phyloP scores from a whole-genome alignment of 164 flowering plant species.

The Annona squamosa region DNA sequence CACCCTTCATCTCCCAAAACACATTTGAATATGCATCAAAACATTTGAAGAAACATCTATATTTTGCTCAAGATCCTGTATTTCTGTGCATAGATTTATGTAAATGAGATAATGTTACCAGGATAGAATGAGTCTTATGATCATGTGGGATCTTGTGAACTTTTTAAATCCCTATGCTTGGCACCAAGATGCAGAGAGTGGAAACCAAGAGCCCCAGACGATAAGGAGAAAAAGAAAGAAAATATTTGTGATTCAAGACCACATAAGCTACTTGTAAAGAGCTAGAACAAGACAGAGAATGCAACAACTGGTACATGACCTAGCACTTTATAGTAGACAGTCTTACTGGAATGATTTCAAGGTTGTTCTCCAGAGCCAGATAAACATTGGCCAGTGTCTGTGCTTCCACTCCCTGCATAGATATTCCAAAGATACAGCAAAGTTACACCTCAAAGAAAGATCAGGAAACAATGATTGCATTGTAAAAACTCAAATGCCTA shows the following conservation, averaged over 20 bases:
- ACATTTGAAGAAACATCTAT: no score
- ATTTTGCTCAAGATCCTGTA: no score
- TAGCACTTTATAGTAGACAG: not conserved
- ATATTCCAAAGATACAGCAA: not conserved
- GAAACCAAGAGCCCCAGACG: not conserved
- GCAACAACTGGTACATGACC: not conserved
- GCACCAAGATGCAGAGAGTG: no score
- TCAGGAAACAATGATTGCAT: not conserved
- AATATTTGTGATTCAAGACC: not conserved
- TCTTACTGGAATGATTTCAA: constrained; percentile 90
- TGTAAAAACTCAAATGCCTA: not conserved
- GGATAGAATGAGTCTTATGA: no score
- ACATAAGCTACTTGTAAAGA: not conserved
- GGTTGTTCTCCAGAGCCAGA: constrained; percentile 86
- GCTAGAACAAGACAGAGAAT: not conserved
- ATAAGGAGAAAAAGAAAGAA: not conserved
- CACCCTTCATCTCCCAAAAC: no score
- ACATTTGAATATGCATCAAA: no score
- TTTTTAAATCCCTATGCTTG: no score
- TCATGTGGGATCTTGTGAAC: no score
- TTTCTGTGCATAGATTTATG: no score
- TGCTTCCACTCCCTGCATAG: constrained; percentile 89
- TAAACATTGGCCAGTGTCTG: constrained; percentile 94
- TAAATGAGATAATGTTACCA: no score
- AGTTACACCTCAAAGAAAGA: not conserved